These are phyloP conservation scores for Micromonas commoda DNA, from an alignment of 139 green algal genomes.

Conservation along the genomic window DNA sequence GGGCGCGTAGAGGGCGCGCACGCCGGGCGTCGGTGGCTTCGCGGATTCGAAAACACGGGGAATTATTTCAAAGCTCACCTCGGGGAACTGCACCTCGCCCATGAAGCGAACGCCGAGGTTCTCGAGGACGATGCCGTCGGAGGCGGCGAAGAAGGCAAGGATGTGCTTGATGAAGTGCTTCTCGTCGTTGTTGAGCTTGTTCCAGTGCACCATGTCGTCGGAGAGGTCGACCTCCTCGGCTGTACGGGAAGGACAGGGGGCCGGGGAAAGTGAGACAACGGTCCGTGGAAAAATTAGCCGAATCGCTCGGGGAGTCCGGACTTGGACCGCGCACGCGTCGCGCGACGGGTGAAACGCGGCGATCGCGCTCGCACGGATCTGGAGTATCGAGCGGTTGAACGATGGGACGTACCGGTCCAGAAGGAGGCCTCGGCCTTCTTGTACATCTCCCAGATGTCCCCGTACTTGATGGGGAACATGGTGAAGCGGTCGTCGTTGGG, in stretches of 20 bases:
- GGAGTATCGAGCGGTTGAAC: no score
- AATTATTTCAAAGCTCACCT: conserved; percentile 17
- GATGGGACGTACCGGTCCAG: conserved; percentile 62
- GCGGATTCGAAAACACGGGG: not conserved
- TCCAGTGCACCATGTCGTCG: conserved; percentile 59
- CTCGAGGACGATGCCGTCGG: conserved; percentile 43
- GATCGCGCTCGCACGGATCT: no score
- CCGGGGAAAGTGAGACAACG: not conserved
- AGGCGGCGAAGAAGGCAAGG: conserved; percentile 42
- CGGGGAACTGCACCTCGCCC: conserved; percentile 36
- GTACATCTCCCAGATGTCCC: conserved; percentile 82
- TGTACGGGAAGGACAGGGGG: no score
- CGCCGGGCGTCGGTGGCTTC: not conserved
- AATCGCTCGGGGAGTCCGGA: no score
- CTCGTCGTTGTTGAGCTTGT: conserved; percentile 44
- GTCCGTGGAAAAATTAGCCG: no score
- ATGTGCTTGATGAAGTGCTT: conserved; percentile 39
- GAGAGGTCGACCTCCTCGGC: conserved; percentile 68
- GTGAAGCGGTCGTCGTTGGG: conserved; percentile 41
- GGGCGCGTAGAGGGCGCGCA: not conserved
- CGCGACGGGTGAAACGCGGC: not conserved
- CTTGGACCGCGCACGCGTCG: not conserved
- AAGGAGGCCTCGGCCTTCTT: conserved; percentile 67
- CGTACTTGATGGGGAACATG: conserved; percentile 89
- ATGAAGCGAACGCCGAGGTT: conserved; percentile 42